These are phyloP conservation scores for Fagus crenata DNA, from an alignment of 306 rosid species.

Conservation along the genomic window DNA sequence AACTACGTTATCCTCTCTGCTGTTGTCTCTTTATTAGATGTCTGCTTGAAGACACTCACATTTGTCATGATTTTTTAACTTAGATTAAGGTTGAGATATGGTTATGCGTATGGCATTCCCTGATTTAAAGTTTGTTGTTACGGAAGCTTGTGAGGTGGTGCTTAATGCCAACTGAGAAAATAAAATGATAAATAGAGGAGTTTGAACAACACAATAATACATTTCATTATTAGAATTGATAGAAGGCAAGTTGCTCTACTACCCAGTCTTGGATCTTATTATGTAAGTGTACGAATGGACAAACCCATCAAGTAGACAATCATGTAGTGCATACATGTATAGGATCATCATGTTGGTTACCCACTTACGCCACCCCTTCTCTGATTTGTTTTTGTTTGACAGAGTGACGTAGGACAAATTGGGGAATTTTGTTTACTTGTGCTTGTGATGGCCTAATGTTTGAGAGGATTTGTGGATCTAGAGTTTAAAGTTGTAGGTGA, in stretches of 20 bases:
- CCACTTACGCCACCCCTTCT: constrained; percentile 2
- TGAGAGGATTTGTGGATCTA: too few relatives aligned
- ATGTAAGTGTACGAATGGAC: neutral
- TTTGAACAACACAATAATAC: neutral
- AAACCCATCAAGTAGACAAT: neutral
- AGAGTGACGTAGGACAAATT: too few relatives aligned
- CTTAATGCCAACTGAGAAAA: neutral
- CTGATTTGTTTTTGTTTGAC: neutral
- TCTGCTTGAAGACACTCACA: too few relatives aligned
- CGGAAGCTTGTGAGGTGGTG: neutral
- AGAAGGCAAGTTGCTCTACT: neutral
- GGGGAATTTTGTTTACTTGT: too few relatives aligned
- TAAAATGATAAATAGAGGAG: neutral
- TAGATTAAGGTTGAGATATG: neutral
- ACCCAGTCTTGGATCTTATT: neutral
- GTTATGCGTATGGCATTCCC: neutral
- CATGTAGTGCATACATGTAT: neutral
- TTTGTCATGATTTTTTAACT: too few relatives aligned
- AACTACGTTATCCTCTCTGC: neutral
- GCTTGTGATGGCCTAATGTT: too few relatives aligned
- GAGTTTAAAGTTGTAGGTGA: too few relatives aligned
- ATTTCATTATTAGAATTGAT: neutral
- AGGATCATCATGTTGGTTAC: neutral
- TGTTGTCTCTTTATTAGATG: constrained; percentile 3
- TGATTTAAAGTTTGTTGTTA: neutral